Evolutionary conservation across 2,329 filamentous ascomycete species (phyloP).

Genomic region (Fusarium fracticaudum): DNA sequence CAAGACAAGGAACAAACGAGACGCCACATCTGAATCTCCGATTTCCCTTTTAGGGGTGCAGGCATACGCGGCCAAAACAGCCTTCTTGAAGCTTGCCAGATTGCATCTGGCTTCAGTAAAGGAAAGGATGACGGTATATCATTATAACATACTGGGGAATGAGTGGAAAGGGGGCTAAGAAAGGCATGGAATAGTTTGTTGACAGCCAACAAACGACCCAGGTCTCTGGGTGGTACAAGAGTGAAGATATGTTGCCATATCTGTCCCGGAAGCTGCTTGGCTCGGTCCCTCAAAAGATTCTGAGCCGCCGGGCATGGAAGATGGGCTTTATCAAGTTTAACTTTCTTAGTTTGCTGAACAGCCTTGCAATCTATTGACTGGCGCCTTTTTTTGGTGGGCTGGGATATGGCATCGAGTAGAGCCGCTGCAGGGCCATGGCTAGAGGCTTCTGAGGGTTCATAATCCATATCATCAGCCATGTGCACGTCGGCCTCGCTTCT

Average conservation of each 20-base stretch:
- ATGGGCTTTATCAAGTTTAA: constrained; percentile 29
- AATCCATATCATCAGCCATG: constrained; percentile 14
- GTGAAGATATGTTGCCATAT: constrained; percentile 78
- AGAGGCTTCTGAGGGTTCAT: constrained; percentile 25
- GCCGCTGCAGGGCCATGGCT: constrained; percentile 19
- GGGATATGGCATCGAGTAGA: constrained; percentile 11
- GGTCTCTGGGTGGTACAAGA: constrained; percentile 69
- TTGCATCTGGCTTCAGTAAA: constrained; percentile 65
- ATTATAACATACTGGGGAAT: constrained; percentile 28
- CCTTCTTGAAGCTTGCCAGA: constrained; percentile 78
- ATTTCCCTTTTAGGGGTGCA: constrained; percentile 69
- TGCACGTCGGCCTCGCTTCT: constrained; percentile 11
- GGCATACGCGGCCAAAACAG: constrained; percentile 74
- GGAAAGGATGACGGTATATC: constrained; percentile 42
- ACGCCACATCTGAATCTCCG: constrained; percentile 81
- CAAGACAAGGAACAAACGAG: constrained; percentile 71
- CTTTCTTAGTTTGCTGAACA: constrained; percentile 34
- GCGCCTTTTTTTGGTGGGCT: constrained; percentile 32
- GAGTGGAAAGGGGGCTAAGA: constrained; percentile 59
- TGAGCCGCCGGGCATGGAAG: constrained; percentile 9
- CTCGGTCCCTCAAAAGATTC: constrained; percentile 24
- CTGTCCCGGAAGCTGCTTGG: constrained; percentile 62
- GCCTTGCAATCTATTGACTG: constrained; percentile 16
- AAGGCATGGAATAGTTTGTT: constrained; percentile 72
- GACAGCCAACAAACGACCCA: constrained; percentile 73